Base-by-base conservation (phyloP, 2,329 filamentous ascomycete species). In the Aotearoamyces nothofagi region DNA sequence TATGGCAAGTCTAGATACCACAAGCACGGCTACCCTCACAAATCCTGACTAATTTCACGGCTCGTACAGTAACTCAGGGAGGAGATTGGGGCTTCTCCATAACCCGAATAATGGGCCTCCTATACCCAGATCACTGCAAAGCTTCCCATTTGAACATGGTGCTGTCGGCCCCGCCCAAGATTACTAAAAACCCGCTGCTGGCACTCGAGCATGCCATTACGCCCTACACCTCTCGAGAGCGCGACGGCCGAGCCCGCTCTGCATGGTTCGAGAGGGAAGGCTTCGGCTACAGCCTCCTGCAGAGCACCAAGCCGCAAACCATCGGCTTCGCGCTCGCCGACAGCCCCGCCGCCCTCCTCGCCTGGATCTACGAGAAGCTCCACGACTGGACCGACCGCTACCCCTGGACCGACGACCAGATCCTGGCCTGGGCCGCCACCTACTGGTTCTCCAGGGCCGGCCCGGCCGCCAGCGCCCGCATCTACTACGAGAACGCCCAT, bases 351-450 rank as follows among this genome's bases (percentile, higher is more conserved):
- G 77, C 65, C 0, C 53, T 83, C 3, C 57, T 87, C 1, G 68
- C 77, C 0, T 90, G 81, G 81, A 71, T 87, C 20, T 79, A 78
- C 40, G 81, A 87, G 52, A 87, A 87, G 45, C 55, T 87, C 11
- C 68, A 75, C 41, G 73, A 78, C 40, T 87, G 79, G 80, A 72
- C 72, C 0, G 78, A 84, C 39, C 45, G 43, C 2, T 83, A 82
- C 41, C 54, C 63, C 0, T 86, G 78, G 78, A 73, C 69, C 0
- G 73, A 81, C 36, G 78, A 84, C 36, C 78, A 84, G 51, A 59
- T 84, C 8, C 54, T 81, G 22, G 80, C 73, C 0, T 86, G 78
- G 80, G 53, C 84, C 1, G 69, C 61, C 27, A 64, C 86, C 24
- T 87, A 86, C 49, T 69, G 65, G 45, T 84, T 84, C 52, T 74